These are phyloP conservation scores for Paraphoma sp. DNA, from an alignment of 2,329 filamentous ascomycete genomes.

Conservation along the genomic window DNA sequence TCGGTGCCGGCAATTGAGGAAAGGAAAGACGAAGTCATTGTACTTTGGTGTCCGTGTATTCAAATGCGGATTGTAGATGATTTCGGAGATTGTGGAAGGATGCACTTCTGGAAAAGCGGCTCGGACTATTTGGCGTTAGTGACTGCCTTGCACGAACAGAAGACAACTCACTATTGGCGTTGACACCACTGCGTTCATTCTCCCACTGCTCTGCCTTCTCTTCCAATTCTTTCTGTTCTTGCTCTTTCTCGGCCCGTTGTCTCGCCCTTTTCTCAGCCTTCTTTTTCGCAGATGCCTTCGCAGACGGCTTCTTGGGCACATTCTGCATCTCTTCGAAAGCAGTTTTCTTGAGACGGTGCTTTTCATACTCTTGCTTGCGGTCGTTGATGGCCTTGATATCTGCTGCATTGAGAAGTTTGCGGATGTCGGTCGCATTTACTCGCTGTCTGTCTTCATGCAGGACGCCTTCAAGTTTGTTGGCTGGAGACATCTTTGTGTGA, in stretches of 20 bases:
- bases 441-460: slow-evolving; percentile 67
- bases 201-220: slow-evolving; percentile 22
- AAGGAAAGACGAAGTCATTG: slow-evolving; percentile 65
- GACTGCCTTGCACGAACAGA: neutral
- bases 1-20: slow-evolving; percentile 75
- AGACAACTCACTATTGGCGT: slow-evolving; percentile 50
- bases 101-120: slow-evolving; percentile 51
- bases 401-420: slow-evolving; percentile 19
- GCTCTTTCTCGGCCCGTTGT: slow-evolving; percentile 36
- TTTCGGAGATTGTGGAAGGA: slow-evolving; percentile 48
- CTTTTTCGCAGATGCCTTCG: slow-evolving; percentile 40
- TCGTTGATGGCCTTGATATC: slow-evolving; percentile 48
- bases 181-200: slow-evolving; percentile 29
- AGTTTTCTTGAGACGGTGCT: slow-evolving; percentile 16
- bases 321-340: slow-evolving; percentile 20
- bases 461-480: slow-evolving; percentile 71
- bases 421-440: slow-evolving; percentile 65
- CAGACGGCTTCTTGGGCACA: slow-evolving; percentile 25
- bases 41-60: slow-evolving; percentile 40
- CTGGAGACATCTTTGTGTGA: slow-evolving; percentile 65
- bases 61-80: slow-evolving; percentile 56
- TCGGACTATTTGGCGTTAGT: slow-evolving; percentile 51
- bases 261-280: slow-evolving; percentile 37
- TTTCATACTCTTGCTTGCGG: slow-evolving; percentile 70
- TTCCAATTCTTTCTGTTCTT: slow-evolving; percentile 43